Evolutionary conservation across 78 protist genomes (phyloP).

Genomic region (Pigoraptor vietnamica): DNA sequence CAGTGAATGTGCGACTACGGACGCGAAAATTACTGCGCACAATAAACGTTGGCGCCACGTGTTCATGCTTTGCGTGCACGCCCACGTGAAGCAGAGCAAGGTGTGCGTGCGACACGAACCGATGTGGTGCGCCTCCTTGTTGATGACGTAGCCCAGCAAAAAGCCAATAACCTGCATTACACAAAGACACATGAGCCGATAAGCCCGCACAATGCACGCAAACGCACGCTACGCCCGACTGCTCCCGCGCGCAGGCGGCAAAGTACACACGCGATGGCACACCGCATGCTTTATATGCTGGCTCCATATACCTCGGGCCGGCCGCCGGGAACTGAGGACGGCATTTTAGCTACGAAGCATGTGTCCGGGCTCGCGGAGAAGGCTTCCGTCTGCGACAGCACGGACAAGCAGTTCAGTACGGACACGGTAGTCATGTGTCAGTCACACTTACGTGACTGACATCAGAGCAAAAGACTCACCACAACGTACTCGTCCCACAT

Average conservation of each 20-base stretch:
- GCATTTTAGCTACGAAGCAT: not conserved
- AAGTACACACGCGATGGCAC: too few relatives aligned
- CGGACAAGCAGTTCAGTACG: too few relatives aligned
- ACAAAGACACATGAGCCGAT: not conserved
- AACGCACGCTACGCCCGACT: too few relatives aligned
- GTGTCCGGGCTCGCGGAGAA: not conserved
- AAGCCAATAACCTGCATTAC: not conserved
- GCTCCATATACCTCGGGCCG: too few relatives aligned
- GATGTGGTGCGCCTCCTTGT: not conserved
- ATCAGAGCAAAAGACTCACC: not conserved
- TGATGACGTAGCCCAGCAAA: not conserved
- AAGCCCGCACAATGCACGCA: not conserved
- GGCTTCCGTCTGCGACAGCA: not conserved
- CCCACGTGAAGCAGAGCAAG: too few relatives aligned
- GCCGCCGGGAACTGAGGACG: too few relatives aligned
- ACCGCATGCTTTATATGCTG: too few relatives aligned
- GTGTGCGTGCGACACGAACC: not conserved
- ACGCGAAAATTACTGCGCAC: not conserved
- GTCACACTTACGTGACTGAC: too few relatives aligned
- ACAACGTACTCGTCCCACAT: not conserved
- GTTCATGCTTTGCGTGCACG: too few relatives aligned
- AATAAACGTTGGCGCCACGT: too few relatives aligned
- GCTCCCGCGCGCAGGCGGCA: too few relatives aligned
- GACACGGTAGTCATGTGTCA: too few relatives aligned
- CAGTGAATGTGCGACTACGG: not conserved